A percentile compares a stretch with the other conserved stretches of the same genome.
These are phyloP conservation scores for Aspergillus arachidicola DNA, from an alignment of 2,329 filamentous ascomycete genomes.

Conservation along the genomic window DNA sequence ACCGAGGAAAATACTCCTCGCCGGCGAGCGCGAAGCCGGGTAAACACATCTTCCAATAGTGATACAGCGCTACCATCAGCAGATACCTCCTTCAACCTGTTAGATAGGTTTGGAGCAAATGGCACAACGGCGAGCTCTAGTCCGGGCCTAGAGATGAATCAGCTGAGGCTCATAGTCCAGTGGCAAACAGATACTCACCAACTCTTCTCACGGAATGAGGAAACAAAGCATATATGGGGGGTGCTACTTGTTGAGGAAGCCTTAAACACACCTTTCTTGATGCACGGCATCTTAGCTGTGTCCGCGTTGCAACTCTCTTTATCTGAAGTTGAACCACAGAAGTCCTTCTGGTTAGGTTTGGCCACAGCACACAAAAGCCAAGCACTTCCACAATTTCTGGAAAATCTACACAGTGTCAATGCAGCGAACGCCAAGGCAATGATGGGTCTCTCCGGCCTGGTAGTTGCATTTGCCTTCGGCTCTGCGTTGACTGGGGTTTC, in stretches of 20 bases:
- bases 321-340: neutral
- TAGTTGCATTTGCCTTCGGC: slow-evolving; percentile 26
- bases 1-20: neutral
- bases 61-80: neutral
- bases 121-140: neutral
- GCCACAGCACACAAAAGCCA: slow-evolving; percentile 23
- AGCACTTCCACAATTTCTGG: slow-evolving; percentile 6
- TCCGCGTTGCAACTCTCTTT: slow-evolving; percentile 26
- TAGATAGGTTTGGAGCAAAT: neutral
- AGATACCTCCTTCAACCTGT: neutral
- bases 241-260: slow-evolving; percentile 23
- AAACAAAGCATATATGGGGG: slow-evolving; percentile 24
- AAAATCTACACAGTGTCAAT: neutral
- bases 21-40: neutral
- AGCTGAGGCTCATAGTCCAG: neutral
- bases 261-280: slow-evolving; percentile 22
- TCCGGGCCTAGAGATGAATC: neutral
- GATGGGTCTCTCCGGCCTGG: slow-evolving; percentile 10
- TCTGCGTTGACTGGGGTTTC: slow-evolving; percentile 15
- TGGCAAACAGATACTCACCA: slow-evolving; percentile 13
- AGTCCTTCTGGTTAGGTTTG: slow-evolving; percentile 19
- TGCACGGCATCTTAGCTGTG: slow-evolving; percentile 29
- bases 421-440: neutral
- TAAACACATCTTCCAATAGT: neutral
- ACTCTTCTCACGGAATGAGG: slow-evolving; percentile 21